phyloP scores from a whole-genome alignment of 331 rosid species.

The Quercus tomentella region DNA sequence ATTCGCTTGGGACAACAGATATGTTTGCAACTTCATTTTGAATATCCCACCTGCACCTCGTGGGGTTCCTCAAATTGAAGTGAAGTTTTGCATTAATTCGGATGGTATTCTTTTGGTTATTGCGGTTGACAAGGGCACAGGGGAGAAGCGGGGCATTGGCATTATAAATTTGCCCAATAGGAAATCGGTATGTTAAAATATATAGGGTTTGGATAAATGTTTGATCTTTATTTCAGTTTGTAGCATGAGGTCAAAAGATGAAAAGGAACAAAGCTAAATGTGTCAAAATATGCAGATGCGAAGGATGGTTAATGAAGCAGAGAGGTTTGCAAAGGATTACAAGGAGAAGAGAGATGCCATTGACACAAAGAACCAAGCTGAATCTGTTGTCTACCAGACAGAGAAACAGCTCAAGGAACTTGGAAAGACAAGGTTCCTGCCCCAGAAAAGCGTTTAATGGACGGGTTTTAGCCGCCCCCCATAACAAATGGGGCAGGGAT shows the following conservation, averaged over 20 bases:
- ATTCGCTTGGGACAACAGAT: conserved; percentile 55
- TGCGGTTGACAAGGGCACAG: conserved; percentile 59
- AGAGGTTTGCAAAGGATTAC: conserved; percentile 53
- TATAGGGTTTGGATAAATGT: too few relatives aligned
- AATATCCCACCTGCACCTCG: conserved; percentile 62
- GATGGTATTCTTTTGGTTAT: conserved; percentile 49
- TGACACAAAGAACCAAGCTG: conserved; percentile 61
- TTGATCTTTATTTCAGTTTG: neutral
- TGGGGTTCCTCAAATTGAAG: conserved; percentile 65
- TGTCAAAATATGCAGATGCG: conserved; percentile 34
- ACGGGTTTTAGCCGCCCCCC: too few relatives aligned
- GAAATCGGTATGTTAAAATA: conserved; percentile 30
- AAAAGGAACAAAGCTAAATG: too few relatives aligned
- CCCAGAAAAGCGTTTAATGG: conserved; percentile 41
- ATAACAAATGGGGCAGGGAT: too few relatives aligned
- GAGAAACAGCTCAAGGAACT: conserved; percentile 57
- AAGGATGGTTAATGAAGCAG: conserved; percentile 48
- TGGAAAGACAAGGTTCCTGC: conserved; percentile 47
- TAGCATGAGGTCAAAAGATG: too few relatives aligned
- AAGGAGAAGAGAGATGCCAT: conserved; percentile 59
- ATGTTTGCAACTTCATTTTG: conserved; percentile 51
- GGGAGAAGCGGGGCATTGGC: conserved; percentile 54
- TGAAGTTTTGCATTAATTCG: conserved; percentile 54
- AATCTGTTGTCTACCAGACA: conserved; percentile 51
- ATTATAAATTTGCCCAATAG: conserved; percentile 47